These are phyloP conservation scores for Basidiobolus meristosporus DNA, from an alignment of 371 early-diverging fungal genomes.

Conservation along the genomic window DNA sequence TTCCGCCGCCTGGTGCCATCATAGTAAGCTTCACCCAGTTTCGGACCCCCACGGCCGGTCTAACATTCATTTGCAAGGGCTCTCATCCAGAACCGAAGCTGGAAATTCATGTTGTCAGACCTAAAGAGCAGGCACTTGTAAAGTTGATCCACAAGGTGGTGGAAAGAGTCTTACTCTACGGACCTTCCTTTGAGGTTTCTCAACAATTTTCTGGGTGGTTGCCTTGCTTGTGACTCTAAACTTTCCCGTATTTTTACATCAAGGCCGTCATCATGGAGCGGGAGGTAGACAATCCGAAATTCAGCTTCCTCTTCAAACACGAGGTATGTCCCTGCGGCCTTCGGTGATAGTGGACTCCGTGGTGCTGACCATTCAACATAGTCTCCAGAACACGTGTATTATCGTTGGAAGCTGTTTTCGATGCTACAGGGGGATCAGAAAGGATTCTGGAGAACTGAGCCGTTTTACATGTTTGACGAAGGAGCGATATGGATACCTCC, in stretches of 20 bases:
- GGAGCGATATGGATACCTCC: conserved; percentile 82
- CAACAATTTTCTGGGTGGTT: not conserved
- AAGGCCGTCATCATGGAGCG: conserved; percentile 40
- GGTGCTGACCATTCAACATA: conserved; percentile 3
- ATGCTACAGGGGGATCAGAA: conserved; percentile 70
- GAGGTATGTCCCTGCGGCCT: conserved; percentile 19
- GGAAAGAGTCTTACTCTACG: conserved; percentile 59
- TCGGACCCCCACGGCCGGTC: not conserved
- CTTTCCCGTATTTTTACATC: not conserved
- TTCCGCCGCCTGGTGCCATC: conserved; percentile 3
- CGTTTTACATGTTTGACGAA: conserved; percentile 75
- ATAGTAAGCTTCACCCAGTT: not conserved
- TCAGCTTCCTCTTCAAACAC: conserved; percentile 48
- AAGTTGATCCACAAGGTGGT: conserved; percentile 67
- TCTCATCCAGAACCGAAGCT: conserved; percentile 13
- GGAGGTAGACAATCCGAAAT: conserved; percentile 38
- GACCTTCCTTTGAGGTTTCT: conserved; percentile 50
- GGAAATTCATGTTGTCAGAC: conserved; percentile 42
- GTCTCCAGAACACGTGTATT: conserved; percentile 69
- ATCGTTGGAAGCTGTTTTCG: conserved; percentile 82
- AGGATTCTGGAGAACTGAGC: conserved; percentile 47
- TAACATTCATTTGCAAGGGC: not conserved
- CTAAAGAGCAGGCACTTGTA: conserved; percentile 28
- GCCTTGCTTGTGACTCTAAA: not conserved
- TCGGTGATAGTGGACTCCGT: not conserved